Conservation (phyloP, 306 rosid species). For the Acacia confusa region DNA sequence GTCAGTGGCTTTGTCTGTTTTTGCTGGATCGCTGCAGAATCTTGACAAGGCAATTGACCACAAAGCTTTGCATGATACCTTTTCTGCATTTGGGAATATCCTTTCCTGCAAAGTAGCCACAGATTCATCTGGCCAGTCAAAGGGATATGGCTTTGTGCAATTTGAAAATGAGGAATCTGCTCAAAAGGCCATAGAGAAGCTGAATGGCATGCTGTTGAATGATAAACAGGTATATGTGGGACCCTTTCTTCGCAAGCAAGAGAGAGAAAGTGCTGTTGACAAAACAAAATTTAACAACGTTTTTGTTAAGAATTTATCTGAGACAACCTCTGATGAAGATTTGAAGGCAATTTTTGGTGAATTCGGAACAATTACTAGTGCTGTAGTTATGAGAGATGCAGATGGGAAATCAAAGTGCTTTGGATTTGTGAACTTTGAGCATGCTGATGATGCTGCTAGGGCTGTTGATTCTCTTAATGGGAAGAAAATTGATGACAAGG, state of each 20-base stretch:
- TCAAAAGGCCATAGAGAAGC: constrained; percentile 81
- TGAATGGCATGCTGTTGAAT: constrained; percentile 94
- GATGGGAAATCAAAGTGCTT: constrained; percentile 96
- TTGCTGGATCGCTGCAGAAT: constrained; percentile 56
- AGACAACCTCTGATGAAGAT: constrained; percentile 85
- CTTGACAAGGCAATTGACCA: constrained; percentile 95
- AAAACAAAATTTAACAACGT: constrained; percentile 79
- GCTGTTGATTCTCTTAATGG: constrained; percentile 86
- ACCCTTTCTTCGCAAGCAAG: constrained; percentile 98
- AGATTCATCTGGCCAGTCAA: constrained; percentile 84
- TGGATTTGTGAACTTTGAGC: constrained; percentile 95
- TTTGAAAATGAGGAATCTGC: constrained; percentile 89
- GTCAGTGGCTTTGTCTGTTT: constrained; percentile 7
- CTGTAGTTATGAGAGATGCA: constrained; percentile 87
- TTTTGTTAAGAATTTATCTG: constrained; percentile 84
- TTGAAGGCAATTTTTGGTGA: constrained; percentile 65
- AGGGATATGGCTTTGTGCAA: constrained; percentile 98
- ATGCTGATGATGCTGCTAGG: constrained; percentile 76
- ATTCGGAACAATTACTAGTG: constrained; percentile 81
- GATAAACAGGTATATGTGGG: constrained; percentile 98
- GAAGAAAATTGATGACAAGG: constrained; percentile 71
- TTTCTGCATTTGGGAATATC: constrained; percentile 83
- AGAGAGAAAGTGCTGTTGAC: constrained; percentile 63
- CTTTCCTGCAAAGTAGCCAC: constrained; percentile 97
- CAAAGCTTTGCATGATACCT: constrained; percentile 91